Percentiles rank a stretch among this genome's conserved stretches.
phyloP scores from a whole-genome alignment of 108 stramenopile species.

The Stephanodiscus triporus region DNA sequence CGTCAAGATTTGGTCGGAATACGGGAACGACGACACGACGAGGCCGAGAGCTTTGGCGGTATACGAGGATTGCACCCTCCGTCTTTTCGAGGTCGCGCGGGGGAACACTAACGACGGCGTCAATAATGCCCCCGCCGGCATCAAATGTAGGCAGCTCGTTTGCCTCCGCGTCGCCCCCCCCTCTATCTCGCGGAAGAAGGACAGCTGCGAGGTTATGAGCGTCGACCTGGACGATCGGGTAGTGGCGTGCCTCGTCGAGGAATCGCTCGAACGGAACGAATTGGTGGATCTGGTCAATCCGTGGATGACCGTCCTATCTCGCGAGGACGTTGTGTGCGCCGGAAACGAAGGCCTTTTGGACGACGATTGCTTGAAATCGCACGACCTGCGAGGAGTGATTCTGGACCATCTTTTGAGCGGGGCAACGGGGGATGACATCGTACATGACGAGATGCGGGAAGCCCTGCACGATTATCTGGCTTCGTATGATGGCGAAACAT shows the following conservation, averaged over 20 bases:
- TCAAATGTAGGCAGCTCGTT: conserved; percentile 43
- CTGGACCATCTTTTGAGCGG: conserved; percentile 28
- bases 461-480: conserved; percentile 35
- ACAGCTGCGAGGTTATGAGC: conserved; percentile 10
- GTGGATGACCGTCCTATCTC: conserved; percentile 31
- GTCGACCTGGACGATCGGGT: conserved; percentile 34
- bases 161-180: conserved; percentile 26
- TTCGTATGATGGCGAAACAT: conserved; percentile 23
- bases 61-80: conserved; percentile 38
- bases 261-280: not conserved
- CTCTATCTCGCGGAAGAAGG: conserved; percentile 26
- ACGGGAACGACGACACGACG: not conserved
- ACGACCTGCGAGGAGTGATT: conserved; percentile 29
- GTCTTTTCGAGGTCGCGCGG: conserved; percentile 46
- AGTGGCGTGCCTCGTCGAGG: conserved; percentile 32
- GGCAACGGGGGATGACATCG: not conserved
- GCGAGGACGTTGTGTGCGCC: conserved; percentile 43
- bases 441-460: conserved; percentile 17
- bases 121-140: not conserved
- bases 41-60: conserved; percentile 24
- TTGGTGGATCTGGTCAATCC: not conserved
- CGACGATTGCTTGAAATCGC: conserved; percentile 29
- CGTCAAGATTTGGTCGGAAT: conserved; percentile 33
- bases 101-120: not conserved
- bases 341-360: conserved; percentile 43